These are phyloP conservation scores for Erodium maritimum DNA, from an alignment of 345 rosid genomes.

Conservation along the genomic window DNA sequence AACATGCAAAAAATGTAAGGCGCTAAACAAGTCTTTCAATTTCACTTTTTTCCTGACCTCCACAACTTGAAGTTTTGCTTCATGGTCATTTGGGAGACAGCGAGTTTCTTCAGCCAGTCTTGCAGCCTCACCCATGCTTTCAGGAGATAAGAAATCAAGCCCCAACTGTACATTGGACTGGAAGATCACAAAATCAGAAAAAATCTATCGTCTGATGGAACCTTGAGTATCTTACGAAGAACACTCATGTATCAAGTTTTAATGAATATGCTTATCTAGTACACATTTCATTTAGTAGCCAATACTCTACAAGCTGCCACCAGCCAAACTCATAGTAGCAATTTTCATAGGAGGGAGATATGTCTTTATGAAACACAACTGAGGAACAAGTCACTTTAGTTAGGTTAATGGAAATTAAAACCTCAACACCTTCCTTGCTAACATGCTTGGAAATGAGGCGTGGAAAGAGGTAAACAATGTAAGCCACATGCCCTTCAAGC, in stretches of 20 bases:
- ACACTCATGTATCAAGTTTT: background rate
- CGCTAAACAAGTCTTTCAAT: constrained; percentile 11
- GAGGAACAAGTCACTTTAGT: background rate
- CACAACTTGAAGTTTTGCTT: constrained; percentile 69
- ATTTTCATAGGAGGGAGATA: background rate
- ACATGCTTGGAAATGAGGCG: background rate
- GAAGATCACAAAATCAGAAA: constrained; percentile 10
- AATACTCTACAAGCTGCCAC: background rate
- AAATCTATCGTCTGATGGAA: background rate
- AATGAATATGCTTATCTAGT: background rate
- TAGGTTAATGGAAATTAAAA: background rate
- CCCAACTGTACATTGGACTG: constrained; percentile 90
- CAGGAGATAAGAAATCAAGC: constrained; percentile 88
- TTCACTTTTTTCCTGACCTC: constrained; percentile 43
- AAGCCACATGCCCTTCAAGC: background rate
- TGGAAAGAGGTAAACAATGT: background rate
- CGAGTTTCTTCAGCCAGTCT: constrained; percentile 74
- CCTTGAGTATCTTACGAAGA: background rate
- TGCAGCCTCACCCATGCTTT: constrained; percentile 70
- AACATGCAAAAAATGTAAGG: constrained; percentile 4
- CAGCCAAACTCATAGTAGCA: background rate
- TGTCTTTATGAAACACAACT: background rate
- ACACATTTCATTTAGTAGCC: background rate
- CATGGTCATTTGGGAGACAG: constrained; percentile 77
- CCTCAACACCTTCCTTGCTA: background rate